Conservation (phyloP, 2,329 filamentous ascomycete species). For the Microcyclospora pomicola region DNA sequence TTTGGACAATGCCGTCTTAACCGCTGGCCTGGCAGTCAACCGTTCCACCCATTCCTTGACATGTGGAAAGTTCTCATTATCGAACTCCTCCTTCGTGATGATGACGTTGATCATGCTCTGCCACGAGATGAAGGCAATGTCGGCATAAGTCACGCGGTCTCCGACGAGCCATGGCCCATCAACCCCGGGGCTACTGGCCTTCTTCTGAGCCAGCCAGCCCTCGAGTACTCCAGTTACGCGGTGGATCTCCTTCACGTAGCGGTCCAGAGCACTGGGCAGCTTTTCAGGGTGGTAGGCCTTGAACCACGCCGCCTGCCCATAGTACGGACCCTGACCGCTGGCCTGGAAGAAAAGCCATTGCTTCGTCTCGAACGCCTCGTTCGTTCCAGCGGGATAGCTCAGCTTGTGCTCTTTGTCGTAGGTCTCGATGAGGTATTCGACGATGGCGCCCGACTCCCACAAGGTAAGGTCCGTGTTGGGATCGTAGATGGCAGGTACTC, state of each 20-base stretch:
- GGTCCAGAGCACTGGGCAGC: slow-evolving; percentile 29
- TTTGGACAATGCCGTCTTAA: neutral
- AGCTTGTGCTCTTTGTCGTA: slow-evolving; percentile 22
- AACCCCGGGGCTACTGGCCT: slow-evolving; percentile 8
- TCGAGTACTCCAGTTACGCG: slow-evolving; percentile 35
- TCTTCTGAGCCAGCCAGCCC: slow-evolving; percentile 19
- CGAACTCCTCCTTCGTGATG: too few species aligned
- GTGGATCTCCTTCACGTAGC: slow-evolving; percentile 33
- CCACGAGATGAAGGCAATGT: slow-evolving; percentile 30
- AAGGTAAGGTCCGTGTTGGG: slow-evolving; percentile 28
- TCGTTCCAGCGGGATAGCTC: slow-evolving; percentile 8
- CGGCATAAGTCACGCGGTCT: slow-evolving; percentile 30
- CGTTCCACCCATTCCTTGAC: neutral
- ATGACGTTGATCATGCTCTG: too few species aligned
- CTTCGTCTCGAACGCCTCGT: slow-evolving; percentile 15
- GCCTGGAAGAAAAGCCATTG: slow-evolving; percentile 24
- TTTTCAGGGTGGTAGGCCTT: slow-evolving; percentile 28
- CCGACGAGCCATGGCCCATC: slow-evolving; percentile 26
- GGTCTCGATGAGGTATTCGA: slow-evolving; percentile 19
- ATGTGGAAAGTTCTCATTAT: neutral
- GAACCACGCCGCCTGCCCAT: slow-evolving; percentile 35
- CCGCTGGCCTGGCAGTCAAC: neutral
- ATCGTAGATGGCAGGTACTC: slow-evolving; percentile 33
- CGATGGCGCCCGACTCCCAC: slow-evolving; percentile 20
- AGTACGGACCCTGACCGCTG: slow-evolving; percentile 17